These are phyloP conservation scores for Coemansia sp. DNA, from an alignment of 192 early-diverging fungal species.

Conservation along the genomic window DNA sequence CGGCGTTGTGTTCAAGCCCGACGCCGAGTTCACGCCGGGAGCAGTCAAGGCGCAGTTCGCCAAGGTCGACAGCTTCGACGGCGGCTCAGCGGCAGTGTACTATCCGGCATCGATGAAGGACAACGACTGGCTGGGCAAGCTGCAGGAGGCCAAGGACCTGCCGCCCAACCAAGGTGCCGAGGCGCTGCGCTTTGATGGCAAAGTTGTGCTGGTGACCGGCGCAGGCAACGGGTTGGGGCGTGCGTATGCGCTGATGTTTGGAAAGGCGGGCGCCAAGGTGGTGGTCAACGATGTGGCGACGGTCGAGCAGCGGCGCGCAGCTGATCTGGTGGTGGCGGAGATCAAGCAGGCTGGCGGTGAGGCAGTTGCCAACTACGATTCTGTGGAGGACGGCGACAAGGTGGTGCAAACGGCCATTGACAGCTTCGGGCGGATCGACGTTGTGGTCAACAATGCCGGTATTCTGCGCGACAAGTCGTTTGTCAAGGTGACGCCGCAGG, in stretches of 20 bases:
- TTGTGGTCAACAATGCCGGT: slow-evolving; percentile 97
- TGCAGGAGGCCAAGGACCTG: slow-evolving; percentile 73
- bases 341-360: slow-evolving; percentile 78
- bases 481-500: slow-evolving; percentile 80
- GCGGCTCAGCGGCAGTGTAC: slow-evolving; percentile 44
- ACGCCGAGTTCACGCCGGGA: slow-evolving; percentile 80
- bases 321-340: slow-evolving; percentile 82
- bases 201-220: slow-evolving; percentile 87
- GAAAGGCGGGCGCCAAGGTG: slow-evolving; percentile 80
- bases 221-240: slow-evolving; percentile 93
- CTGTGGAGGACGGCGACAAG: slow-evolving; percentile 96
- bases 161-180: slow-evolving; percentile 60
- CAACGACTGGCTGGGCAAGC: slow-evolving; percentile 77
- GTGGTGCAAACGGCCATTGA: slow-evolving; percentile 89
- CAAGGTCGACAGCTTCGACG: slow-evolving; percentile 73
- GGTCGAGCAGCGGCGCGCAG: slow-evolving; percentile 41
- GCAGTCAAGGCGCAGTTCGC: slow-evolving; percentile 75
- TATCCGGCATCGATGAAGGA: slow-evolving; percentile 78
- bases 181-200: slow-evolving; percentile 69
- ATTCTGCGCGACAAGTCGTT: slow-evolving; percentile 97
- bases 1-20: slow-evolving; percentile 90
- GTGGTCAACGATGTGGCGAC: slow-evolving; percentile 93
- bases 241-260: slow-evolving; percentile 83
- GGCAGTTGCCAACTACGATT: slow-evolving; percentile 90
- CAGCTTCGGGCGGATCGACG: slow-evolving; percentile 74